Evolutionary conservation across 805 yeast genomes (phyloP).

Genomic region (Barnettozyma populi): DNA sequence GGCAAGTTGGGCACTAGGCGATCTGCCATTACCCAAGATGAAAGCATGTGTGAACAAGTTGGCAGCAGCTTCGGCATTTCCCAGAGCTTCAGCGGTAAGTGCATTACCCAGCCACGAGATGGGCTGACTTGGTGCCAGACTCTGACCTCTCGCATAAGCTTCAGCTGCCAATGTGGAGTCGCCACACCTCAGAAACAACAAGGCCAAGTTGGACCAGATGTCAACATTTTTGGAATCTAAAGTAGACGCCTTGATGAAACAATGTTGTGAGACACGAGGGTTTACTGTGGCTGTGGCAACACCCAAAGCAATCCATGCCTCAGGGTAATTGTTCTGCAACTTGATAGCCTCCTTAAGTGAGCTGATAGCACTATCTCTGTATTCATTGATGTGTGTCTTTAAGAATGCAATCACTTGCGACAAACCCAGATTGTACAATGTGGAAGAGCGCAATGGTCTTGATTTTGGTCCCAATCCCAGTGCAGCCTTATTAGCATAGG

Average conservation of each 20-base stretch:
- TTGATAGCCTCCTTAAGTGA: conserved; percentile 63
- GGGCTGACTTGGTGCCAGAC: conserved; percentile 72
- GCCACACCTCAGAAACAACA: conserved; percentile 60
- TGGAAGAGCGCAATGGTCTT: conserved; percentile 48
- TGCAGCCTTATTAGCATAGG: conserved; percentile 45
- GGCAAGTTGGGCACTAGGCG: conserved; percentile 62
- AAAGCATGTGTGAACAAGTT: conserved; percentile 72
- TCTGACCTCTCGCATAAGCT: conserved; percentile 68
- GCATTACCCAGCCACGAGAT: conserved; percentile 89
- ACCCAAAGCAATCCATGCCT: conserved; percentile 82
- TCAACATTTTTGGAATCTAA: conserved; percentile 61
- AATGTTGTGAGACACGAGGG: conserved; percentile 82
- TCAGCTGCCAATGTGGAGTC: conserved; percentile 71
- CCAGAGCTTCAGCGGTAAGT: conserved; percentile 45
- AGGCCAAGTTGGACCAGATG: conserved; percentile 80
- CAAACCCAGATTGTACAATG: conserved; percentile 67
- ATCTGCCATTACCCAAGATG: conserved; percentile 67
- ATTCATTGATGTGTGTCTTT: conserved; percentile 24
- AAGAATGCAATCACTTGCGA: conserved; percentile 47
- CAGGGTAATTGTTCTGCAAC: conserved; percentile 62
- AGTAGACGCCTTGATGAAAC: conserved; percentile 76
- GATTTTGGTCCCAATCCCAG: conserved; percentile 33
- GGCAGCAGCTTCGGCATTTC: conserved; percentile 45
- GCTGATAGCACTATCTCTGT: conserved; percentile 48
- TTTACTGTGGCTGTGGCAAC: conserved; percentile 59